Base-by-base conservation (phyloP, 225 moss, liverwort and hornwort species). In the Takakia lepidozioides region DNA sequence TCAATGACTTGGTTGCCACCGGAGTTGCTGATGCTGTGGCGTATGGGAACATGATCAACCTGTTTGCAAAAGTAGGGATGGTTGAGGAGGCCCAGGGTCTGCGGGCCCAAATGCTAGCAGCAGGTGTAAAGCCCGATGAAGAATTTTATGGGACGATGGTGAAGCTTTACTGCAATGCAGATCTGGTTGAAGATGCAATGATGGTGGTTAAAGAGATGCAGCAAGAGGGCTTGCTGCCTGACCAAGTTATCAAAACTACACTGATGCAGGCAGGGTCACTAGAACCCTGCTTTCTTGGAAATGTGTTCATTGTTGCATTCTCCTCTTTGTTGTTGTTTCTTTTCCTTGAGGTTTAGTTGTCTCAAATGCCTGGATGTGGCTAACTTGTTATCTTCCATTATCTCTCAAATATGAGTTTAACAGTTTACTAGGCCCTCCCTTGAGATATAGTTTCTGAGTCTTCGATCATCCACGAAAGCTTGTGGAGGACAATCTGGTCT, bases 91-190 rank as follows among this genome's bases (percentile, higher is more conserved):
- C 87, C 47, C 58, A 79, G 55, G 47, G 61, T 11, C 42, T 91
- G 50, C 61, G 66, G 44, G 55, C 38, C 23, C 73, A 83, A 55
- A 80, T 98, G 83, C 66, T 45, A 32, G 73, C 68, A 43, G 51
- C 65, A 39, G 60, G 62, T 23, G 62, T 91, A 28, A 61, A 70
- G 36, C 85, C 76, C 3, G 98, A 98, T 66, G 69, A 73, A 17
- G 59, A 76, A 24, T 87, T 87, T 66, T 98, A 85, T 46, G 98
- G 98, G 47, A 51, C 78, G 22, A 63, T 98, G 17, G 76, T 98
- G 49, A 85, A 98, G 51, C 22, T 85, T 17, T 85, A 73, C 54
- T 85, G 83, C 54, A 88, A 69, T 57, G 58, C 49, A 27, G 70
- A 59, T 46, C 75, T 62, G 62, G 6, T 85, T 29, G 81, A 81